Evolutionary conservation across 257 asterid species (phyloP), one percentile per base, ranked within the genome.

Genomic region (Ocimum tenuiflorum): DNA sequence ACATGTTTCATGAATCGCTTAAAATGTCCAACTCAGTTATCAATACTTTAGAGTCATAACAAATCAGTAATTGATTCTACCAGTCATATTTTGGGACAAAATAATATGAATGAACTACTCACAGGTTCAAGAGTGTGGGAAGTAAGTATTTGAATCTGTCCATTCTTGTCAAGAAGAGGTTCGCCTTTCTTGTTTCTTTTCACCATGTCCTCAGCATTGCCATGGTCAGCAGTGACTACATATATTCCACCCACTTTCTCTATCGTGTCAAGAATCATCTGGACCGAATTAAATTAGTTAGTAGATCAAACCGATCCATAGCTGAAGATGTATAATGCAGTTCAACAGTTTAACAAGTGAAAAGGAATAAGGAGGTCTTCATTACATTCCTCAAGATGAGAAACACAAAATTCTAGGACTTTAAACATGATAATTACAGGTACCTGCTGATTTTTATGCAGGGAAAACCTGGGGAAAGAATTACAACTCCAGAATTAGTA

Each of bases 151-250:
- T 92, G 99, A 47, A 92, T 78, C 0, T 89, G 61, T 70, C 99
- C 96, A 42, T 75, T 80, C 85, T 92, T 89, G 89, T 89, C 99
- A 8, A 89, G 85, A 62, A 68, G 85, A 20, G 99, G 97, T 66
- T 89, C 94, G 27, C 99, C 99, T 73, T 89, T 92, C 89, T 87
- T 92, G 86, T 92, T 75, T 73, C 99, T 87, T 78, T 92, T 92
- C 70, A 92, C 99, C 99, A 89, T 89, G 75, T 92, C 99, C 81
- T 92, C 99, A 0, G 97, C 97, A 72, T 92, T 92, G 64, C 99
- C 99, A 66, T 92, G 99, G 76, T 92, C 99, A 63, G 99, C 99
- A 39, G 99, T 92, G 6, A 92, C 91, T 12, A 92, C 81, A 60
- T 83, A 92, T 29, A 92, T 89, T 63, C 99, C 97, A 47, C 99